Percentiles rank a stretch among this genome's conserved stretches.
These are phyloP conservation scores for Lichtheimia hyalospora DNA, from an alignment of 371 early-diverging fungal species.

Conservation along the genomic window DNA sequence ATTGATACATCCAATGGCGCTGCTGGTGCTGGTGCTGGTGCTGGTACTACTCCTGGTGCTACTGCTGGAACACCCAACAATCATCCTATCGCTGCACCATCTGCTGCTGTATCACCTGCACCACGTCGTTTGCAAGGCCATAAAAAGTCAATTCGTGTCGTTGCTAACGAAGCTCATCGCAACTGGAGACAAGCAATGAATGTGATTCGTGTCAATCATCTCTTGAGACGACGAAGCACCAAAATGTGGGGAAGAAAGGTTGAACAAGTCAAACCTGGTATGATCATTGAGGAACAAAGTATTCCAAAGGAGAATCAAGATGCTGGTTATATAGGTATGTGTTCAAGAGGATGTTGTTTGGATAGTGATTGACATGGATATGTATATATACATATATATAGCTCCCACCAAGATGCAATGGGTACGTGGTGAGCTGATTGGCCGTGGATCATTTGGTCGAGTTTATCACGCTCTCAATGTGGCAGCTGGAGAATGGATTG, in stretches of 20 bases:
- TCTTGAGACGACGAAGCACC: slow-evolving; percentile 52
- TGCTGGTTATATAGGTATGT: slow-evolving; percentile 14
- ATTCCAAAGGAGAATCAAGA: slow-evolving; percentile 4
- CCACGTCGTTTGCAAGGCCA: slow-evolving; percentile 37
- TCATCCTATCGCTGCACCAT: no score
- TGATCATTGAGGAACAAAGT: slow-evolving; percentile 12
- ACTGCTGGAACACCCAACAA: no score
- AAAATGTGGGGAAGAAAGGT: slow-evolving; percentile 65
- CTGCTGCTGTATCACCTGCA: slow-evolving; percentile 17
- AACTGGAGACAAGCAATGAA: slow-evolving; percentile 40
- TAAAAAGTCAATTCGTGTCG: slow-evolving; percentile 62
- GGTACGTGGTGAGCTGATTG: slow-evolving; percentile 91
- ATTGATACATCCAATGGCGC: slow-evolving; percentile 28
- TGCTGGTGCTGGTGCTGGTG: no score
- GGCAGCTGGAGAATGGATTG: slow-evolving; percentile 88
- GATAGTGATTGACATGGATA: neutral
- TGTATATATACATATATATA: neutral
- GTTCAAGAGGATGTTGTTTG: slow-evolving; percentile 19
- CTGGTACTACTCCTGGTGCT: no score
- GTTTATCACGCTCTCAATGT: slow-evolving; percentile 93
- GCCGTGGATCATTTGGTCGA: slow-evolving; percentile 95
- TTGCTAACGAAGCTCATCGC: slow-evolving; percentile 53
- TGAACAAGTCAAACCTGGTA: slow-evolving; percentile 59
- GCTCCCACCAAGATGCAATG: slow-evolving; percentile 57
- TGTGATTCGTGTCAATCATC: slow-evolving; percentile 37